Base-by-base conservation (phyloP, 225 moss, liverwort and hornwort species). In the Ulota crispa region DNA sequence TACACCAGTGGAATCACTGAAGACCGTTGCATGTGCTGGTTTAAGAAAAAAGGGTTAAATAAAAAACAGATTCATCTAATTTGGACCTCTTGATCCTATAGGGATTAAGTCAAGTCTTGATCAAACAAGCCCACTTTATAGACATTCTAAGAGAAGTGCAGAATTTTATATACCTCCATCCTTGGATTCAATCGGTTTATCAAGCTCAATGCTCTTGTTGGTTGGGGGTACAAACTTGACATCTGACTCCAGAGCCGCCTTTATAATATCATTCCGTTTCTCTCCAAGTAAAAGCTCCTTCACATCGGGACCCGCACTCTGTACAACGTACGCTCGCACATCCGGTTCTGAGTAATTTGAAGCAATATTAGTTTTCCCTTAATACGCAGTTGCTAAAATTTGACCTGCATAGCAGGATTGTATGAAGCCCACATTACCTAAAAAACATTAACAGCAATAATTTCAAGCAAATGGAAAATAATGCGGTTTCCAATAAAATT, bases 251-350 rank as follows among this genome's bases (percentile, higher is more conserved):
- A 76, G 41, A 69, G 23, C 52, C 27, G 69, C 61, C 77, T 82
- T 70, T 9, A 53, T 78, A 10, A 54, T 68, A 2, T 67, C 54
- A 52, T 59, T 70, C 34, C 45, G 7, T 53, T 64, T 75, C 56
- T 76, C 69, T 52, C 70, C 68, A 7, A 80, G 53, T 64, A 93
- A 57, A 59, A 91, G 87, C 37, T 90, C 79, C 64, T 79, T 88
- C 32, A 88, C 80, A 59, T 91, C 89, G 34, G 85, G 75, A 64
- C 85, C 84, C 55, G 88, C 87, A 31, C 83, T 88, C 41, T 79
- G 89, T 55, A 89, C 7, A 16, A 88, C 66, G 66, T 88, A 86
- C 5, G 77, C 61, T 20, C 82, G 88, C 42, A 76, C 30, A 9
- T 75, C 12, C 23, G 62, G 75, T 47, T 81, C 88, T 88, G 81